A percentile compares a stretch with the other conserved stretches of the same genome.
phyloP scores from a whole-genome alignment of 305 asterid genomes.

The Andrographis paniculata region DNA sequence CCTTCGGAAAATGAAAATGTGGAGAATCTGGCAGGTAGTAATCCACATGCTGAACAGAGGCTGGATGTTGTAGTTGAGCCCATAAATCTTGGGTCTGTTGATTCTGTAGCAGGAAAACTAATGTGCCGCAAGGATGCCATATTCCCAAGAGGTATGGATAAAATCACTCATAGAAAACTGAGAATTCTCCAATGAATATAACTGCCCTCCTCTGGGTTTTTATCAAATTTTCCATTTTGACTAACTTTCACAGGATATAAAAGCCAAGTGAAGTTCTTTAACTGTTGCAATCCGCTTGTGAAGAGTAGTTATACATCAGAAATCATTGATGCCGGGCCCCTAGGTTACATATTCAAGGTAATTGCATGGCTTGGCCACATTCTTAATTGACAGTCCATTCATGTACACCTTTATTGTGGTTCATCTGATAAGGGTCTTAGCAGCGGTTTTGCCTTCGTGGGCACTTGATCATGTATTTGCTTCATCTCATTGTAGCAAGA shows the following conservation, averaged over 20 bases:
- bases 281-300: conserved; percentile 29
- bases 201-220: background rate
- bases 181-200: background rate
- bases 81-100: conserved; percentile 40
- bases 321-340: conserved; percentile 57
- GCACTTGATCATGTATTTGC: background rate
- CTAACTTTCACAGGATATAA: conserved; percentile 42
- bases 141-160: conserved; percentile 51
- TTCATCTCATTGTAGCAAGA: background rate
- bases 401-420: no score
- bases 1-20: conserved; percentile 18
- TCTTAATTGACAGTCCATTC: no score
- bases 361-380: conserved; percentile 10
- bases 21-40: conserved; percentile 18
- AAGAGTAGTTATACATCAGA: conserved; percentile 43
- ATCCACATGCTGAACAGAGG: conserved; percentile 22
- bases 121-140: conserved; percentile 65
- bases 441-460: background rate
- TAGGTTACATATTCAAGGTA: conserved; percentile 78
- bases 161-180: background rate
- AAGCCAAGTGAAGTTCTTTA: conserved; percentile 51
- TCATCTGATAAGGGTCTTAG: no score
- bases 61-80: conserved; percentile 28
- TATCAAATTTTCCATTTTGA: conserved; percentile 4
- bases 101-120: conserved; percentile 34